These are phyloP conservation scores for Conringia planisiliqua DNA, from an alignment of 345 rosid species.

Conservation along the genomic window DNA sequence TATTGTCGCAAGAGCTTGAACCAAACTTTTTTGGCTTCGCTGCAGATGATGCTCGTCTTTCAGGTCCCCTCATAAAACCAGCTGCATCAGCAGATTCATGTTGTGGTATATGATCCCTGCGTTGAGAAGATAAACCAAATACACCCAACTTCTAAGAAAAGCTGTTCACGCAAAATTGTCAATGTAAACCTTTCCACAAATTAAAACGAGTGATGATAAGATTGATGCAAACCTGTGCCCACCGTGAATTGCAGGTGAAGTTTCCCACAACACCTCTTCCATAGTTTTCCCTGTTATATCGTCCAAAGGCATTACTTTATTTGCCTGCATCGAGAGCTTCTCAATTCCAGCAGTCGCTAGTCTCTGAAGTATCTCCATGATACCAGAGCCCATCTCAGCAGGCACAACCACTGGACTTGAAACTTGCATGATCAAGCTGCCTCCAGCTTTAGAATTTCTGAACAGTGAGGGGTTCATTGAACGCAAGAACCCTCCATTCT, in stretches of 20 bases:
- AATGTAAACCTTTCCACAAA: not conserved
- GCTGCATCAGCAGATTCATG: conserved; percentile 39
- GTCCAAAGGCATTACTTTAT: conserved; percentile 86
- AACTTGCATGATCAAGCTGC: conserved; percentile 90
- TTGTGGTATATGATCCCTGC: conserved; percentile 51
- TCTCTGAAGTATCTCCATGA: conserved; percentile 64
- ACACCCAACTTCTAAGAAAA: conserved; percentile 19
- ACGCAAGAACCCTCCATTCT: conserved; percentile 76
- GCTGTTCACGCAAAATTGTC: not conserved
- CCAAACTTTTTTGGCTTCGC: conserved; percentile 36
- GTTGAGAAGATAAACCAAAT: conserved; percentile 24
- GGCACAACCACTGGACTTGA: conserved; percentile 95
- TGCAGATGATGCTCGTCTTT: conserved; percentile 36
- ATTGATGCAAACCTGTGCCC: conserved; percentile 54
- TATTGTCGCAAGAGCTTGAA: conserved; percentile 40
- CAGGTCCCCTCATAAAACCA: conserved; percentile 34
- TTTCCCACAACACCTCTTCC: conserved; percentile 82
- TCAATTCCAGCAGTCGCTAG: conserved; percentile 89
- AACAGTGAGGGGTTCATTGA: conserved; percentile 79
- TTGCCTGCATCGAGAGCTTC: conserved; percentile 92
- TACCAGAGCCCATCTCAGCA: conserved; percentile 89
- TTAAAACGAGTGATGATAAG: not conserved
- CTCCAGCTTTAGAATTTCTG: conserved; percentile 56
- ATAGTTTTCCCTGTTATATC: conserved; percentile 90
- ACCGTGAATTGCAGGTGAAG: conserved; percentile 47